Base-by-base conservation (phyloP, 1,284 basidiomycete genomes). In the Pholiota adiposa region DNA sequence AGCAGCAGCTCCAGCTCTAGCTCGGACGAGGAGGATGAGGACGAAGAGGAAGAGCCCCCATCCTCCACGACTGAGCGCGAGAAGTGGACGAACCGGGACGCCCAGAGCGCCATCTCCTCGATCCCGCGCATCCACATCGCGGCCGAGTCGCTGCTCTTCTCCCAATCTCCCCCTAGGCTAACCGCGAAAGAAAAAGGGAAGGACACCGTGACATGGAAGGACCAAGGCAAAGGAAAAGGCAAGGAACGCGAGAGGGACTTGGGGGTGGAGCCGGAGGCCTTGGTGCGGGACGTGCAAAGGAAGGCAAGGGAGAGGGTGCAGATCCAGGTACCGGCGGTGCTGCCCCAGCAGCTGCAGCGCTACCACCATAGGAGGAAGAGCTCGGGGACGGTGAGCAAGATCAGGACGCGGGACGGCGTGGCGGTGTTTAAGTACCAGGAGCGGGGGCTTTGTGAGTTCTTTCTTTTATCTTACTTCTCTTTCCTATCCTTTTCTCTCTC, bases 341-440 rank as follows among this genome's bases (percentile, higher is more conserved):
- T n/a, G n/a, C n/a, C n/a, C n/a, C n/a, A 16, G 36, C 9, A 7
- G 14, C 9, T 9, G 36, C 4, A n/a, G 4, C 19, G n/a, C 4
- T 5, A 21, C 23, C 54, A 49, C 12, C 55, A 57, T 43, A 48
- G 55, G 11, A 6, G 55, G 19, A 21, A 48, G 29, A 57, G 55
- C 25, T 57, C 55, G 21, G 48, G 49, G 12, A 18, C 46, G 36
- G 14, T 11, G 9, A 51, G 29, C 12, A 43, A 33, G 36, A 38
- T 40, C 19, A 38, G 21, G 36, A 51, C 12, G 21, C 33, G 9
- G 16, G 14, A 29, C 4, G 34, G 36, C 18, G 18, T 8, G 12
- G n/a, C 25, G 8, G 46, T 57, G 4, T 36, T 41, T 34, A 57
- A 51, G 31, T 43, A 44, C 8, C 38, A 57, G 18, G 56, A 57